Evolutionary conservation across 768 basidiomycete genomes (phyloP).

Genomic region (Lentinula edodes): DNA sequence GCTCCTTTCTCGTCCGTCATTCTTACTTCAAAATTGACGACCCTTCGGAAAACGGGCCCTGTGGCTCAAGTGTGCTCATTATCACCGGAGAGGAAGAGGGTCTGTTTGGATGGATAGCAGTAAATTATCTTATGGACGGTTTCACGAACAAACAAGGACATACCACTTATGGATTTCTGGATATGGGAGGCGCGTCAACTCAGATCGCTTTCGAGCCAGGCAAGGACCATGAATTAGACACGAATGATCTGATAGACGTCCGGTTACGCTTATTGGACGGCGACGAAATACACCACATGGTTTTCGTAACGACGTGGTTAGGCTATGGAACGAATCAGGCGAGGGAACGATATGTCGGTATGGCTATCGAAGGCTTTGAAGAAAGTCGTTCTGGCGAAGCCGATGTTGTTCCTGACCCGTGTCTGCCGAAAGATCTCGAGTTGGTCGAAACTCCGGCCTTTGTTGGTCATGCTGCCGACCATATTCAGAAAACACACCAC

Average conservation of each 20-base stretch:
- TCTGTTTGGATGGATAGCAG: conserved; percentile 97
- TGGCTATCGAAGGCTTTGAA: conserved; percentile 56
- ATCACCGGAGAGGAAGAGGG: conserved; percentile 99
- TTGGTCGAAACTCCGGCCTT: conserved; percentile 55
- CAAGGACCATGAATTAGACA: conserved; percentile 44
- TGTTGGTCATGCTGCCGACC: conserved; percentile 28
- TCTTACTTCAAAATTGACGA: conserved; percentile 76
- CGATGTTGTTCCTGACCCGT: conserved; percentile 73
- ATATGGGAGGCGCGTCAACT: conserved; percentile 99
- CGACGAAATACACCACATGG: conserved; percentile 81
- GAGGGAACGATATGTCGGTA: conserved; percentile 85
- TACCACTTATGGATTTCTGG: conserved; percentile 95
- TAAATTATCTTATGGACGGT: conserved; percentile 98
- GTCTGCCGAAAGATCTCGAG: conserved; percentile 73
- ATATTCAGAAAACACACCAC: conserved; percentile 47
- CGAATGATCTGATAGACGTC: conserved; percentile 72
- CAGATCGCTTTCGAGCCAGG: conserved; percentile 97
- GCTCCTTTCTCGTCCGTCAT: conserved; percentile 66
- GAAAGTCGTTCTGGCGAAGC: conserved; percentile 21
- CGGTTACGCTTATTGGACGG: conserved; percentile 78
- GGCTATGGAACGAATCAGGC: conserved; percentile 98
- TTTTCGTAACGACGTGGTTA: conserved; percentile 98
- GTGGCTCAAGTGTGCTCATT: conserved; percentile 88
- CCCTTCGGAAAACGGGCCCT: conserved; percentile 66
- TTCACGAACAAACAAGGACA: conserved; percentile 54